Conservation (phyloP, 768 basidiomycete species). For the Suillus decipiens region DNA sequence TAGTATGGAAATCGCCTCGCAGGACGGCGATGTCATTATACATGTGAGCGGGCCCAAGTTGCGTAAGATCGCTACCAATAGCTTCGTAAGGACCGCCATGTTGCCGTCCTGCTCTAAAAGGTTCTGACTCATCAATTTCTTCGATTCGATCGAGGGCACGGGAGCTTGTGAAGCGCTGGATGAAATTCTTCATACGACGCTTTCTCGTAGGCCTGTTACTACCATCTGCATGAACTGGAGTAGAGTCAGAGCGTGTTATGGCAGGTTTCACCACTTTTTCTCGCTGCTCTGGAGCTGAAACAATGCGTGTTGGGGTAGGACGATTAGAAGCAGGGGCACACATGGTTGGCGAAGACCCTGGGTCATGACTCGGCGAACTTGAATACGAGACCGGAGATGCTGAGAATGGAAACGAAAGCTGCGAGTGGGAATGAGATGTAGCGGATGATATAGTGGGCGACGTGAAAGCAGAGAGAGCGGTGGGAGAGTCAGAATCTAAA, state of each 20-base stretch:
- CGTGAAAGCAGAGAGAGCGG: slow-evolving; percentile 14
- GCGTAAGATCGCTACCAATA: slow-evolving; percentile 31
- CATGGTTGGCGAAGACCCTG: neutral
- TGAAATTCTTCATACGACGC: slow-evolving; percentile 27
- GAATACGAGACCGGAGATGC: neutral
- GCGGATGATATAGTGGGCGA: slow-evolving; percentile 18
- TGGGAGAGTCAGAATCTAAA: slow-evolving; percentile 14
- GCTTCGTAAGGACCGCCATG: slow-evolving; percentile 80
- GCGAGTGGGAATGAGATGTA: slow-evolving; percentile 11
- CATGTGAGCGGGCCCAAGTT: slow-evolving; percentile 15
- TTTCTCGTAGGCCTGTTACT: slow-evolving; percentile 17
- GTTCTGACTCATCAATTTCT: slow-evolving; percentile 76
- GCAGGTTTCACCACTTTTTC: slow-evolving; percentile 2
- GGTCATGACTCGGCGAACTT: neutral
- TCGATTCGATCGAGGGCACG: slow-evolving; percentile 67
- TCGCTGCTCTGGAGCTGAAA: slow-evolving; percentile 7
- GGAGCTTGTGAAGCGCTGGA: slow-evolving; percentile 28
- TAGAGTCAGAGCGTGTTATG: neutral
- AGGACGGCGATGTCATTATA: slow-evolving; percentile 9
- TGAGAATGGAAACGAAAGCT: neutral
- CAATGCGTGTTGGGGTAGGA: neutral
- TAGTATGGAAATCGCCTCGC: slow-evolving; percentile 7
- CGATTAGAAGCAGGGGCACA: slow-evolving; percentile 1
- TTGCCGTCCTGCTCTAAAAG: slow-evolving; percentile 62
- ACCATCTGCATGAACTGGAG: slow-evolving; percentile 6